These are phyloP conservation scores for Ophioceras dolichostomum DNA, from an alignment of 2,329 filamentous ascomycete genomes.

Conservation along the genomic window DNA sequence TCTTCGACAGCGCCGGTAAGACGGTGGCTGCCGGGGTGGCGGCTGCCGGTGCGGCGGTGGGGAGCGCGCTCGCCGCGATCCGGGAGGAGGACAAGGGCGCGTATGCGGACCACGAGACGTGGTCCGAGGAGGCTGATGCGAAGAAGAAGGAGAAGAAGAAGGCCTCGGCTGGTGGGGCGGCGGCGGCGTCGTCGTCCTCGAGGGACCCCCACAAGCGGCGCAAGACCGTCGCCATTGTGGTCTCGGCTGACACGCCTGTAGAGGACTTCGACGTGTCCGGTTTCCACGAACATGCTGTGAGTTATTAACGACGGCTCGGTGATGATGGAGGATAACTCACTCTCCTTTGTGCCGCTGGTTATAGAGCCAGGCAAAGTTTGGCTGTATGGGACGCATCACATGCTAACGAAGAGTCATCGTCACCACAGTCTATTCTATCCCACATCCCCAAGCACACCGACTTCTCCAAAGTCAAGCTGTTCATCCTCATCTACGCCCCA, in stretches of 20 bases:
- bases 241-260: constrained; percentile 62
- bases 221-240: constrained; percentile 77
- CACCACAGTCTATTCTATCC: constrained; percentile 64
- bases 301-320: no score
- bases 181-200: constrained; percentile 12
- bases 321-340: no score
- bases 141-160: constrained; percentile 33
- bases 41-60: constrained; percentile 70
- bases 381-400: no score
- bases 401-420: no score
- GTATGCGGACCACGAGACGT: constrained; percentile 77
- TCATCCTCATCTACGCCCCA: constrained; percentile 83
- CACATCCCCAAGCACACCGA: constrained; percentile 73
- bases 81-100: constrained; percentile 71
- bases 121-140: constrained; percentile 80
- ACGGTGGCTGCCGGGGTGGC: constrained; percentile 71
- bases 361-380: no score
- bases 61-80: constrained; percentile 71
- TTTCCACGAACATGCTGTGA: constrained; percentile 70
- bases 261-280: constrained; percentile 46
- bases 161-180: neutral
- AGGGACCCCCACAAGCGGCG: constrained; percentile 34
- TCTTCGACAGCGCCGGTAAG: constrained; percentile 73
- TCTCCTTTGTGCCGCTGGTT: no score
- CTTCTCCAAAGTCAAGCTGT: constrained; percentile 61